These are phyloP conservation scores for Schoenoplectus tabernaemontani DNA, from an alignment of 202 grass and related monocot genomes.

Conservation along the genomic window DNA sequence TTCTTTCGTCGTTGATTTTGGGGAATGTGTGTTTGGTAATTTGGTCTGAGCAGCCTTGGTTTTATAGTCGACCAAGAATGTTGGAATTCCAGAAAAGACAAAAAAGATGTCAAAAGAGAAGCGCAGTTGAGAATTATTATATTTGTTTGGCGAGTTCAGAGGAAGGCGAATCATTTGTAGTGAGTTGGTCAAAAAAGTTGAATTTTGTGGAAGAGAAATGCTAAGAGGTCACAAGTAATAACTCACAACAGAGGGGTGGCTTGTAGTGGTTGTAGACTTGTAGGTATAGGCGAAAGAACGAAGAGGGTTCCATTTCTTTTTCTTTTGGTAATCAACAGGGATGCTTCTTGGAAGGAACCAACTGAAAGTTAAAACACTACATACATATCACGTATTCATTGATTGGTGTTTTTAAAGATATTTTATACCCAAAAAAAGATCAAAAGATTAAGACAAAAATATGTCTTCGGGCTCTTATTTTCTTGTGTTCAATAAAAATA, in stretches of 20 bases:
- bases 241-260: background rate
- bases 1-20: background rate
- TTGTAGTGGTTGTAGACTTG: no score
- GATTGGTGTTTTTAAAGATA: no score
- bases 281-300: background rate
- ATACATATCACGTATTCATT: no score
- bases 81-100: constrained; percentile 1
- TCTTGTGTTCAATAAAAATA: no score
- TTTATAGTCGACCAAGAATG: background rate
- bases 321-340: background rate
- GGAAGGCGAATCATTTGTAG: background rate
- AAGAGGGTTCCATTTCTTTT: background rate
- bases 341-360: background rate
- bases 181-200: constrained; percentile 19
- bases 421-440: no score
- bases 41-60: background rate
- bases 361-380: no score
- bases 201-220: constrained; percentile 10
- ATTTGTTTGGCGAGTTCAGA: background rate
- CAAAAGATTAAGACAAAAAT: no score
- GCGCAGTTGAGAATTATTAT: background rate
- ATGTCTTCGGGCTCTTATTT: no score
- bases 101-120: constrained; percentile 5
- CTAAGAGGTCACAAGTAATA: background rate
- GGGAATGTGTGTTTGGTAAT: background rate